Conservation (phyloP, 225 moss, liverwort and hornwort species). For the Marchantia paleacea region DNA sequence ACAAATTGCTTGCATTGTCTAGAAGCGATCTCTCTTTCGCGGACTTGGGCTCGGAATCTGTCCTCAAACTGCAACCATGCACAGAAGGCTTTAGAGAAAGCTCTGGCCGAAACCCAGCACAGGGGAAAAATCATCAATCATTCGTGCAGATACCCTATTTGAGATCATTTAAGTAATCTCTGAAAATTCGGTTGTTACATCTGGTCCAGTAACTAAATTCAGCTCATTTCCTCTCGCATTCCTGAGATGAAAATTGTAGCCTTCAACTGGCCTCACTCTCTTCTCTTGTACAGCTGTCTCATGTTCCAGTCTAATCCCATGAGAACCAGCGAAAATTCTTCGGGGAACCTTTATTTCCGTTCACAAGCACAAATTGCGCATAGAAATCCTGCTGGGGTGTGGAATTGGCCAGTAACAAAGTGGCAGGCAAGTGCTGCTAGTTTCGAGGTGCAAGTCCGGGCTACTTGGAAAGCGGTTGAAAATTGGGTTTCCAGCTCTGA, state of each 20-base stretch:
- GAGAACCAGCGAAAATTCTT: too few relatives aligned
- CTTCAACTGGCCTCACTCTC: too few relatives aligned
- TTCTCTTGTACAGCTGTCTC: too few relatives aligned
- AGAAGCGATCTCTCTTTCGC: constrained; percentile 56
- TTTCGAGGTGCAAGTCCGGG: not conserved
- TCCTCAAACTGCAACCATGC: constrained; percentile 51
- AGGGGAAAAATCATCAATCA: not conserved
- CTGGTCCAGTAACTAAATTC: not conserved
- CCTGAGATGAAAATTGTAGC: too few relatives aligned
- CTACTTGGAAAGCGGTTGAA: not conserved
- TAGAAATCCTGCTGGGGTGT: too few relatives aligned
- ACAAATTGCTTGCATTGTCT: constrained; percentile 90
- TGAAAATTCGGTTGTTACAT: not conserved
- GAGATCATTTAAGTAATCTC: not conserved
- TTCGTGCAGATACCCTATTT: not conserved
- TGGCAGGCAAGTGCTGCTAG: not conserved
- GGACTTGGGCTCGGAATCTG: constrained; percentile 48
- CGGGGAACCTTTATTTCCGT: too few relatives aligned
- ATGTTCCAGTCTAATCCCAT: too few relatives aligned
- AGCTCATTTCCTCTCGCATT: too few relatives aligned
- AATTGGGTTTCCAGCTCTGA: not conserved
- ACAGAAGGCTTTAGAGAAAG: not conserved
- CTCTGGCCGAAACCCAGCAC: not conserved
- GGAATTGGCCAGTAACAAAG: not conserved
- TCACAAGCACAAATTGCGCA: too few relatives aligned